These are phyloP conservation scores for Akanthomyces uredinophilus DNA, from an alignment of 2,329 filamentous ascomycete genomes.

Conservation along the genomic window DNA sequence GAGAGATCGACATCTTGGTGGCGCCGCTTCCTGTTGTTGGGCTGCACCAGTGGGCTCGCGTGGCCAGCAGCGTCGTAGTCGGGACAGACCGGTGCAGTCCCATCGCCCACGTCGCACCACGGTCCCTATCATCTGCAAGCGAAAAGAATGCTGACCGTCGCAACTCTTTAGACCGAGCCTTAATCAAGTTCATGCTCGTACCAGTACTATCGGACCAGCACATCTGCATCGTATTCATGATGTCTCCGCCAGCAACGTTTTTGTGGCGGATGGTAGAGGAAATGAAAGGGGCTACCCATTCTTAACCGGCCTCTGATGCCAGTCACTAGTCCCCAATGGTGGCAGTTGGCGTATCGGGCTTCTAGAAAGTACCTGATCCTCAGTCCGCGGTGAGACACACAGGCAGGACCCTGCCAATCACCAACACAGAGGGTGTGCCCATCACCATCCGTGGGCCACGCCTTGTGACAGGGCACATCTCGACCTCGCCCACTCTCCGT, in stretches of 20 bases:
- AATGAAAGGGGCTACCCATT: slow-evolving; percentile 11
- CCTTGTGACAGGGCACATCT: slow-evolving; percentile 4
- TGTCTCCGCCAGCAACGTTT: not conserved
- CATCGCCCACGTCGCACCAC: not conserved
- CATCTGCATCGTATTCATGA: not conserved
- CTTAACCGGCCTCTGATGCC: not conserved
- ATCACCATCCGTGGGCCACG: not conserved
- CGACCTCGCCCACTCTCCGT: not conserved
- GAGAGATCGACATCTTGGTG: slow-evolving; percentile 8
- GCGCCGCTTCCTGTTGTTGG: not conserved
- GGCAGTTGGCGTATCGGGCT: not conserved
- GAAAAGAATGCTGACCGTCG: not conserved
- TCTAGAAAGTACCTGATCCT: slow-evolving; percentile 13
- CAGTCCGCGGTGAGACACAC: slow-evolving; percentile 10
- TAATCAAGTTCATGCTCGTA: slow-evolving; percentile 8
- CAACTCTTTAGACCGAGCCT: not conserved
- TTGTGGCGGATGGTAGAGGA: slow-evolving; percentile 5
- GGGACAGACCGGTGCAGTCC: slow-evolving; percentile 5
- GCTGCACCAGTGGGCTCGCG: not conserved
- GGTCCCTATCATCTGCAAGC: not conserved
- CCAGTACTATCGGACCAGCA: not conserved
- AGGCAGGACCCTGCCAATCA: slow-evolving; percentile 12
- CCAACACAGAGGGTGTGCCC: slow-evolving; percentile 2
- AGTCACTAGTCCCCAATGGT: not conserved
- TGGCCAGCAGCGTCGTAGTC: slow-evolving; percentile 8